A percentile compares a stretch with the other conserved stretches of the same genome.
These are phyloP conservation scores for Penicillium subrubescens DNA, from an alignment of 495 filamentous ascomycete species.

Conservation along the genomic window DNA sequence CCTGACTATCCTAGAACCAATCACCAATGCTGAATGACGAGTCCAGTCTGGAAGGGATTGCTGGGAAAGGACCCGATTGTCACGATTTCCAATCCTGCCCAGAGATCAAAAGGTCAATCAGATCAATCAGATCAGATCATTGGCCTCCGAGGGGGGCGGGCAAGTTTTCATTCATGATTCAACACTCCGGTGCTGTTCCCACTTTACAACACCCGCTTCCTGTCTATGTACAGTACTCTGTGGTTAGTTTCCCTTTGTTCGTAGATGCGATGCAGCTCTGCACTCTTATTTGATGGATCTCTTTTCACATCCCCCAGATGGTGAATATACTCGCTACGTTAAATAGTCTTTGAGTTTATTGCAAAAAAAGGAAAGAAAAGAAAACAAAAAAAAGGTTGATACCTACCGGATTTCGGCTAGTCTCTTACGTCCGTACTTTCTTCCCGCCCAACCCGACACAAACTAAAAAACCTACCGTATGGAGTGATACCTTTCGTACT, in stretches of 20 bases:
- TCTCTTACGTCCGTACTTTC: not conserved
- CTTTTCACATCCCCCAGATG: not conserved
- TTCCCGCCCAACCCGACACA: not conserved
- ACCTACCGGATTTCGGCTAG: conserved; percentile 4
- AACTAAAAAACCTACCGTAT: not conserved
- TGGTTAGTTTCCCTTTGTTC: not conserved
- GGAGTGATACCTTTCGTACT: not conserved
- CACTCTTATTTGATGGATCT: conserved; percentile 22
- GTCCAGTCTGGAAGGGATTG: conserved; percentile 13
- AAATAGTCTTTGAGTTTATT: not conserved
- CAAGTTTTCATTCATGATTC: not conserved
- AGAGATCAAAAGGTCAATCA: conserved; percentile 20
- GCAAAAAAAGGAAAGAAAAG: not conserved
- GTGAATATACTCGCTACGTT: not conserved
- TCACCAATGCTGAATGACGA: conserved; percentile 17
- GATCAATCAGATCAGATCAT: conserved; percentile 29
- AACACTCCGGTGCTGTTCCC: not conserved
- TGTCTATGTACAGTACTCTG: not conserved
- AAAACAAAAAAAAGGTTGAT: not conserved
- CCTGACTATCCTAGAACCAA: not conserved
- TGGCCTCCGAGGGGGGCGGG: not conserved
- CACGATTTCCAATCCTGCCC: conserved; percentile 11
- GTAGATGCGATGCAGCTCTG: not conserved
- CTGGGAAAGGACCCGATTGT: conserved; percentile 23
- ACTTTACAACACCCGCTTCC: not conserved